phyloP scores from a whole-genome alignment of 2,329 filamentous ascomycete genomes.

The Aspergillus piperis region DNA sequence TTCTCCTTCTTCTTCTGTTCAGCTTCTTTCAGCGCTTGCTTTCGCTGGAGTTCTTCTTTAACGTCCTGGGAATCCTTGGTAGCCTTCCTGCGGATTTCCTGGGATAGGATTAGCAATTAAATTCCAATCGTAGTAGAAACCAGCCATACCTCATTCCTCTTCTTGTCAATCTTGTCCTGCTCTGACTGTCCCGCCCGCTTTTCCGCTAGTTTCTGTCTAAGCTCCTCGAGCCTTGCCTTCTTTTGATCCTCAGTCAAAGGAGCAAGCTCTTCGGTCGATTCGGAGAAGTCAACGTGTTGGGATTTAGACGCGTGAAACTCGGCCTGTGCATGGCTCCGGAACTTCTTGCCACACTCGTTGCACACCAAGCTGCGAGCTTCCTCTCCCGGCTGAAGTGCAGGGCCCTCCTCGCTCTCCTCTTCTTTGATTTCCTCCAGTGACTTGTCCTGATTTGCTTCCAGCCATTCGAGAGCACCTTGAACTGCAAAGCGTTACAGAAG shows the following conservation, averaged over 20 bases:
- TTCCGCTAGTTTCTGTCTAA: constrained; percentile 69
- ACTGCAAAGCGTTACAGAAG: constrained; percentile 54
- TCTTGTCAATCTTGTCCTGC: constrained; percentile 77
- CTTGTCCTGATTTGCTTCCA: constrained; percentile 88
- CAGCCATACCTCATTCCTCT: constrained; percentile 73
- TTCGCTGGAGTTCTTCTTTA: constrained; percentile 84
- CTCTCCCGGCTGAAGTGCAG: constrained; percentile 69
- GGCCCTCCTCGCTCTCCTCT: constrained; percentile 57
- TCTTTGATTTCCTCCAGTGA: constrained; percentile 76
- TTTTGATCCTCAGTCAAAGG: constrained; percentile 92
- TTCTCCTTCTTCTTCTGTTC: constrained; percentile 86
- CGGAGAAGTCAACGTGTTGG: constrained; percentile 86
- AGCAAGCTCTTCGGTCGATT: constrained; percentile 89
- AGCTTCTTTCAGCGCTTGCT: constrained; percentile 90
- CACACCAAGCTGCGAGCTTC: constrained; percentile 81
- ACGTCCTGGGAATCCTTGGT: constrained; percentile 85
- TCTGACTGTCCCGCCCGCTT: constrained; percentile 70
- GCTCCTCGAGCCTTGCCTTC: constrained; percentile 72
- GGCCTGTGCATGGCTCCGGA: constrained; percentile 77
- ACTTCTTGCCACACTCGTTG: constrained; percentile 92
- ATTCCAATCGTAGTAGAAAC: background rate
- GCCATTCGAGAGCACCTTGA: constrained; percentile 88
- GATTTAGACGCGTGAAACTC: constrained; percentile 91
- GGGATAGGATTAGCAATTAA: constrained; percentile 5
- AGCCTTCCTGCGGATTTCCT: constrained; percentile 76